phyloP scores from a whole-genome alignment of 176 grass and related monocot genomes.

The Poa annua region DNA sequence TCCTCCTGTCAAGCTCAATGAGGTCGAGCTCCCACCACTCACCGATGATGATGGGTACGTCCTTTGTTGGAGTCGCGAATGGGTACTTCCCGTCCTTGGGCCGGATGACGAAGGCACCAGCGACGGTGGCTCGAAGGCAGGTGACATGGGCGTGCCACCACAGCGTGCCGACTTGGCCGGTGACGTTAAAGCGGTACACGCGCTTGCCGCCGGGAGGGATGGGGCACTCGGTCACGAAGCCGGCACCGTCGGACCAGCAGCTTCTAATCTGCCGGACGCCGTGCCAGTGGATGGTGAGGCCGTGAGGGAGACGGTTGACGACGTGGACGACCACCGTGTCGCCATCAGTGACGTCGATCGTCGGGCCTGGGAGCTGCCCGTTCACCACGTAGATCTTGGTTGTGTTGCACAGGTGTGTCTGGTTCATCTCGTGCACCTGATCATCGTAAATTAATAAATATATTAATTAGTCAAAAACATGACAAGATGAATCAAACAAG shows the following conservation, averaged over 20 bases:
- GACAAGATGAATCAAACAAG: too few relatives aligned
- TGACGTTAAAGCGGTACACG: background rate
- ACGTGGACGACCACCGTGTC: background rate
- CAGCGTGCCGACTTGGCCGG: background rate
- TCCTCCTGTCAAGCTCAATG: background rate
- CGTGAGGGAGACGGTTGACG: background rate
- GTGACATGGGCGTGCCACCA: background rate
- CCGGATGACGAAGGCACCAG: background rate
- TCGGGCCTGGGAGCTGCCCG: background rate
- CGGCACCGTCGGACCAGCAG: background rate
- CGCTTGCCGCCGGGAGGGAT: background rate
- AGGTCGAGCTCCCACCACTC: background rate
- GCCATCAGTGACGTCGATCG: background rate
- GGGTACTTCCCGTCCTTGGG: background rate
- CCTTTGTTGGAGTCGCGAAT: background rate
- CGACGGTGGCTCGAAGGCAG: background rate
- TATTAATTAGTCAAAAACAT: too few relatives aligned
- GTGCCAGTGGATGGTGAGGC: background rate
- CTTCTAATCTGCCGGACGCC: background rate
- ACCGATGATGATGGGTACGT: background rate
- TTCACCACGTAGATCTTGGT: conserved; percentile 3
- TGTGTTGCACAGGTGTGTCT: background rate
- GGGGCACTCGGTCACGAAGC: conserved; percentile 2
- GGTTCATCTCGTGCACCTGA: conserved; percentile 11
- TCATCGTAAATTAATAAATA: background rate